Evolutionary conservation across 1,284 basidiomycete genomes (phyloP).

Genomic region (Trichosporon coremiiforme): DNA sequence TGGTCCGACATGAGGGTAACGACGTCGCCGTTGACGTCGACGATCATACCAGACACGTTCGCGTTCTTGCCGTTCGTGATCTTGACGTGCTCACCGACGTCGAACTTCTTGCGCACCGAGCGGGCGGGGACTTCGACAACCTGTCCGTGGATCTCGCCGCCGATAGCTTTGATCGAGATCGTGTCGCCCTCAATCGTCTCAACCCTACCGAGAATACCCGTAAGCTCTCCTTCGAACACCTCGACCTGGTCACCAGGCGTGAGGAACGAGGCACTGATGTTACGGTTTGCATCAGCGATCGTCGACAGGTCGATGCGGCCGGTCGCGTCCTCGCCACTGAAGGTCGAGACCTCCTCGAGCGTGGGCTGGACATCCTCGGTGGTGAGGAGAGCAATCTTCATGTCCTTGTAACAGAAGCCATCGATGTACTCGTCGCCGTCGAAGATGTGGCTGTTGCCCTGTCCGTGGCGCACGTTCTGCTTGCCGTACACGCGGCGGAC

Average conservation of each 20-base stretch:
- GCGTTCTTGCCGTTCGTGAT: slow-evolving; percentile 93
- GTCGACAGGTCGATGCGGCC: slow-evolving; percentile 52
- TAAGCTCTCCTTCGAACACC: slow-evolving; percentile 94
- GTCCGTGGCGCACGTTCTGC: slow-evolving; percentile 67
- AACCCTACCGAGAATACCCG: slow-evolving; percentile 88
- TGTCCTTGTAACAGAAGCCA: slow-evolving; percentile 96
- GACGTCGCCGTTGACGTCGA: slow-evolving; percentile 84
- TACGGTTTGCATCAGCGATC: slow-evolving; percentile 52
- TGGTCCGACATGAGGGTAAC: slow-evolving; percentile 98
- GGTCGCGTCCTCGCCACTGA: slow-evolving; percentile 63
- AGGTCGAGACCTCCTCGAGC: slow-evolving; percentile 92
- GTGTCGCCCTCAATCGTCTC: slow-evolving; percentile 86
- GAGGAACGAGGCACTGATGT: slow-evolving; percentile 69
- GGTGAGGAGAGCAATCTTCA: slow-evolving; percentile 76
- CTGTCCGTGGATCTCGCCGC: slow-evolving; percentile 71
- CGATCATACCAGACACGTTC: slow-evolving; percentile 94
- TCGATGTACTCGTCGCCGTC: slow-evolving; percentile 91
- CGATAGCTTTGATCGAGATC: slow-evolving; percentile 71
- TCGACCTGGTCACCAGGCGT: slow-evolving; percentile 98
- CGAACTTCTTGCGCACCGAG: slow-evolving; percentile 92
- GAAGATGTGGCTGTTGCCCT: slow-evolving; percentile 74
- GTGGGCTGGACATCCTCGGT: slow-evolving; percentile 92
- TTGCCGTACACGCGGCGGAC: slow-evolving; percentile 83
- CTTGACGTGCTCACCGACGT: slow-evolving; percentile 97
- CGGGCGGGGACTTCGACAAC: slow-evolving; percentile 75